Percentiles rank a stretch among this genome's conserved stretches.
Evolutionary conservation across 768 basidiomycete species (phyloP).

Genomic region (Tulasnella calospora): DNA sequence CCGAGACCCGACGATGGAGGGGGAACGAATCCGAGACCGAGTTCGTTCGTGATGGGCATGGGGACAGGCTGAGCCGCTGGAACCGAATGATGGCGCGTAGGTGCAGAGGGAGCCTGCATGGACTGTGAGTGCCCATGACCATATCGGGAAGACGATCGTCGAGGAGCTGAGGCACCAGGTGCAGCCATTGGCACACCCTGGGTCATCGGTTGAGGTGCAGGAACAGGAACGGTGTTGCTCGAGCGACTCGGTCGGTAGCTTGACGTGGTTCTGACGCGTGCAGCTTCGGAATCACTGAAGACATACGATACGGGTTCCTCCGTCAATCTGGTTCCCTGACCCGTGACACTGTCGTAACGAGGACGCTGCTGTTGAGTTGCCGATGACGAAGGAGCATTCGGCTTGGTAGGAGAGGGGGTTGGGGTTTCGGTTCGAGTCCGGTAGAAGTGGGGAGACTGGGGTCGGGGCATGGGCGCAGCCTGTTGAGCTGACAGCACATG

Average conservation of each 20-base stretch:
- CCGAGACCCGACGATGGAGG: constrained; percentile 9
- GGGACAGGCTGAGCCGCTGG: neutral
- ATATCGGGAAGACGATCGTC: neutral
- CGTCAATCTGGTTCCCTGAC: neutral
- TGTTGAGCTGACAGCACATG: constrained; percentile 7
- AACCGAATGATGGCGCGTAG: neutral
- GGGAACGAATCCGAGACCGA: constrained; percentile 21
- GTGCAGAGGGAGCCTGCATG: neutral
- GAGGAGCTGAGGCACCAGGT: neutral
- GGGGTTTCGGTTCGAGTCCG: neutral
- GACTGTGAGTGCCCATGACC: constrained; percentile 1
- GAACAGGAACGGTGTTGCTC: neutral
- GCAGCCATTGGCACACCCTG: neutral
- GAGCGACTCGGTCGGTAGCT: neutral
- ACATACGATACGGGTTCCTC: neutral
- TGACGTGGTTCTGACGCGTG: neutral
- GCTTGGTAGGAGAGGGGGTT: neutral
- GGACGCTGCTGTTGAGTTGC: neutral
- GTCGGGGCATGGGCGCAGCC: constrained; percentile 17
- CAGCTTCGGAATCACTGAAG: constrained; percentile 9
- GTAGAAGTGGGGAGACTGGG: constrained; percentile 25
- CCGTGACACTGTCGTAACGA: neutral
- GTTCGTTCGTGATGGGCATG: constrained; percentile 6
- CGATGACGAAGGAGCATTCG: neutral
- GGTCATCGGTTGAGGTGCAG: neutral